Evolutionary conservation across 2,329 filamentous ascomycete genomes (phyloP).

Genomic region (Xylogone sp.): DNA sequence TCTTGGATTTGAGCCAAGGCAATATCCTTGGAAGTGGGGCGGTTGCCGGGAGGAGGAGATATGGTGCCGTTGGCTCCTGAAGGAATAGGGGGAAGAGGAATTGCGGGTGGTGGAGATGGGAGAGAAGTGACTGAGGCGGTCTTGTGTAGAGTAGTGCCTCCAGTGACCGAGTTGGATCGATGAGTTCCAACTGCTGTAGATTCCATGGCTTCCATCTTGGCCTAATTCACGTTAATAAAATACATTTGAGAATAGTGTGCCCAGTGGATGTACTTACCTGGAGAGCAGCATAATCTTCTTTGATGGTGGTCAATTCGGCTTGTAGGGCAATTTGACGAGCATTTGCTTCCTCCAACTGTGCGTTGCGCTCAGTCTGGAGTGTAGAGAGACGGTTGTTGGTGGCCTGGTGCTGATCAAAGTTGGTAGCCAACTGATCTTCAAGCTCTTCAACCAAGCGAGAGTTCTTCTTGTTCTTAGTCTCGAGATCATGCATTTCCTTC

Average conservation of each 20-base stretch:
- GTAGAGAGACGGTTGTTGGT: constrained; percentile 83
- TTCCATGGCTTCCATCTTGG: constrained; percentile 57
- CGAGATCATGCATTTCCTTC: constrained; percentile 60
- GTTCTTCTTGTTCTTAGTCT: constrained; percentile 80
- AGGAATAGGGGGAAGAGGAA: constrained; percentile 91
- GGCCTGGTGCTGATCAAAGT: constrained; percentile 88
- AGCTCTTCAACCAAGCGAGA: constrained; percentile 89
- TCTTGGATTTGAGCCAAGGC: constrained; percentile 77
- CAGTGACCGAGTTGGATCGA: constrained; percentile 50
- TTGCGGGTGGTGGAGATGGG: constrained; percentile 90
- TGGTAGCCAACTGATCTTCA: constrained; percentile 91
- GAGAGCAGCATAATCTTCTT: constrained; percentile 68
- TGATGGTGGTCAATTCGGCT: constrained; percentile 62
- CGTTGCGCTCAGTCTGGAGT: constrained; percentile 69
- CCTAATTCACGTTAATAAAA: constrained; percentile 34
- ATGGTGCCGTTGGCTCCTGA: constrained; percentile 40
- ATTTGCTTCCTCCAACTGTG: constrained; percentile 76
- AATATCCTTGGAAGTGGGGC: constrained; percentile 79
- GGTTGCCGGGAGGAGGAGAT: constrained; percentile 50
- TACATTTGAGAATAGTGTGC: not conserved
- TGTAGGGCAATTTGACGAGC: constrained; percentile 59
- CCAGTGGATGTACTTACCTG: constrained; percentile 41
- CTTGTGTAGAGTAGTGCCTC: constrained; percentile 58
- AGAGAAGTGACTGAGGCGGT: constrained; percentile 77
- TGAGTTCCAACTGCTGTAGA: constrained; percentile 34